Evolutionary conservation across 495 filamentous ascomycete genomes (phyloP).

Genomic region (Pseudoneurospora amorphoporcata): DNA sequence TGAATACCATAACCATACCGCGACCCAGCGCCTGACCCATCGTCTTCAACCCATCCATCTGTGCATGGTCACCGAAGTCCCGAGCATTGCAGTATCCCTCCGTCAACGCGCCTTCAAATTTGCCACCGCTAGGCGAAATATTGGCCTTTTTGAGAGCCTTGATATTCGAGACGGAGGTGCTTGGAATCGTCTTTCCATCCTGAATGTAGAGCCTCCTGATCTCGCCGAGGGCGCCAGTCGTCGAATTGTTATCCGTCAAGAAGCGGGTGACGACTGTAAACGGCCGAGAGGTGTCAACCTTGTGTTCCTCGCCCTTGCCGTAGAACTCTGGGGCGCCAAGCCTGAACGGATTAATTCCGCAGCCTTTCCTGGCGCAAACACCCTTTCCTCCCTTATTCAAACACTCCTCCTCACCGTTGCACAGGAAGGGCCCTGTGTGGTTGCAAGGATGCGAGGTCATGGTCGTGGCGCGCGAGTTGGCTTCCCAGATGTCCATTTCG

Average conservation of each 20-base stretch:
- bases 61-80: conserved; percentile 39
- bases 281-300: conserved; percentile 47
- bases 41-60: conserved; percentile 43
- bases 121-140: conserved; percentile 27
- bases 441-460: conserved; percentile 50
- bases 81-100: conserved; percentile 48
- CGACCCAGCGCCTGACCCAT: conserved; percentile 49
- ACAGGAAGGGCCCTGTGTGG: conserved; percentile 34
- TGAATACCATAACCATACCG: conserved; percentile 59
- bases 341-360: conserved; percentile 50
- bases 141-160: conserved; percentile 20
- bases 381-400: conserved; percentile 23
- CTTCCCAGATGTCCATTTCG: conserved; percentile 57
- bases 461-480: conserved; percentile 46
- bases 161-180: conserved; percentile 15
- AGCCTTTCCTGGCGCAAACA: conserved; percentile 56
- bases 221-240: conserved; percentile 40
- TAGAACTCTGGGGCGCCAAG: conserved; percentile 48
- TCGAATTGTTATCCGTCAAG: conserved; percentile 38
- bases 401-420: conserved; percentile 37
- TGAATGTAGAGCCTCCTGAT: conserved; percentile 56
- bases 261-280: conserved; percentile 65
- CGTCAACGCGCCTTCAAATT: conserved; percentile 39
- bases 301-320: conserved; percentile 28
- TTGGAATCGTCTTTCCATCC: conserved; percentile 43